Percentiles rank a stretch among this genome's conserved stretches.
Conservation (phyloP, 108 stramenopile genomes). For the Discostella stelligeroides region DNA sequence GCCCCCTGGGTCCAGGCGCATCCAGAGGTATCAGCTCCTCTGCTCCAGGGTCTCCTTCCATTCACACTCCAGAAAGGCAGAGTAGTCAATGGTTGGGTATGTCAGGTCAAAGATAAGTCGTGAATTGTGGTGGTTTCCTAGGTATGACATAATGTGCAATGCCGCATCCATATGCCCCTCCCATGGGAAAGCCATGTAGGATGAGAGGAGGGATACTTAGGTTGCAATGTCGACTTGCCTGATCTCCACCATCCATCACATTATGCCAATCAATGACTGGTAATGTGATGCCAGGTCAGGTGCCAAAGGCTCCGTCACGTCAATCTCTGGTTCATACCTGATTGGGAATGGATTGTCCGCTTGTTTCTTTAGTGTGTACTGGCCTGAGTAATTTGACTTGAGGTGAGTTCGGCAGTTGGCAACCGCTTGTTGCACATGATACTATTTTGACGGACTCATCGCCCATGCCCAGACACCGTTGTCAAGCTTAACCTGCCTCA, state of each 20-base stretch:
- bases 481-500: slow-evolving; percentile 25
- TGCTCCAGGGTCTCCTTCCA: slow-evolving; percentile 20
- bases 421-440: no score
- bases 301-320: slow-evolving; percentile 23
- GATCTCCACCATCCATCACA: slow-evolving; percentile 45
- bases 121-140: slow-evolving; percentile 1
- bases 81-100: slow-evolving; percentile 6
- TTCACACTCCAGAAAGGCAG: not conserved
- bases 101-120: not conserved
- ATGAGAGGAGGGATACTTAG: slow-evolving; percentile 33
- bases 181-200: slow-evolving; percentile 23
- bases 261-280: slow-evolving; percentile 45
- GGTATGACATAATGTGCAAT: slow-evolving; percentile 4
- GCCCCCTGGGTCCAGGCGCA: slow-evolving; percentile 15
- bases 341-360: slow-evolving; percentile 19
- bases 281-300: slow-evolving; percentile 24
- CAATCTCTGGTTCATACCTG: slow-evolving; percentile 34
- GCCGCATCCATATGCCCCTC: slow-evolving; percentile 29
- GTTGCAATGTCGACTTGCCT: slow-evolving; percentile 33
- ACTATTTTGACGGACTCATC: slow-evolving; percentile 40
- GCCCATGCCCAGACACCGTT: slow-evolving; percentile 51
- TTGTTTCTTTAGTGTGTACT: slow-evolving; percentile 27
- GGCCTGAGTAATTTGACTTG: slow-evolving; percentile 44
- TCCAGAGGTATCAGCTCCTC: slow-evolving; percentile 13
- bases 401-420: no score